Evolutionary conservation across 306 rosid species (phyloP).

Genomic region (Inga laurina): DNA sequence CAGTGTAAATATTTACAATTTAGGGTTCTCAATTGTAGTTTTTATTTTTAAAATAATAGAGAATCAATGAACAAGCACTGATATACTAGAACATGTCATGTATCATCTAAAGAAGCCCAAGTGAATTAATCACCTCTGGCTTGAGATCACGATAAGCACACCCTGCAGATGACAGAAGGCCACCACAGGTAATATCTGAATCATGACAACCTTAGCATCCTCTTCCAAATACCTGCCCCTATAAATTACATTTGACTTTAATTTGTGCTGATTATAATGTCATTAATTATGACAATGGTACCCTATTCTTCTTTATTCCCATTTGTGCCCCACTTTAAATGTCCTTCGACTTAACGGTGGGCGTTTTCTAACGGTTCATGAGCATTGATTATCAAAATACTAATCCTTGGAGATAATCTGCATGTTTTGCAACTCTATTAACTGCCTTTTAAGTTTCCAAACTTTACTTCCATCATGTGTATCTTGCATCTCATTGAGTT

Average conservation of each 20-base stretch:
- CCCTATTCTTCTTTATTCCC: too few species aligned
- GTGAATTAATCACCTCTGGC: conserved; percentile 64
- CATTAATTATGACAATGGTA: conserved; percentile 1
- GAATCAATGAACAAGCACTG: not conserved
- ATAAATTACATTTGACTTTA: not conserved
- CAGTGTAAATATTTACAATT: too few species aligned
- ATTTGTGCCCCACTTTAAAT: too few species aligned
- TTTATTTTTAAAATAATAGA: not conserved
- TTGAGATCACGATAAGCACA: conserved; percentile 60
- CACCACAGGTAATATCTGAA: conserved; percentile 59
- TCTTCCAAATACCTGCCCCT: conserved; percentile 30
- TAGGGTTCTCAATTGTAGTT: not conserved
- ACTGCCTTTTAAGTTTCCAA: not conserved
- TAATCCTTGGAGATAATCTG: not conserved
- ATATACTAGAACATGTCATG: not conserved
- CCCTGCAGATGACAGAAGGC: conserved; percentile 69
- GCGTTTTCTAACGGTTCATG: not conserved
- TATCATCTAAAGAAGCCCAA: not conserved
- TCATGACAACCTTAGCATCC: conserved; percentile 60
- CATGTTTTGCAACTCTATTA: not conserved
- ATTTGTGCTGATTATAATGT: not conserved
- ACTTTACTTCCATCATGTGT: not conserved
- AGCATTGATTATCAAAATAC: not conserved
- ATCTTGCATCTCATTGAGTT: conserved; percentile 33
- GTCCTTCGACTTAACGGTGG: too few species aligned